These are phyloP conservation scores for Pyricularia pennisetigena DNA, from an alignment of 2,329 filamentous ascomycete species.

Conservation along the genomic window DNA sequence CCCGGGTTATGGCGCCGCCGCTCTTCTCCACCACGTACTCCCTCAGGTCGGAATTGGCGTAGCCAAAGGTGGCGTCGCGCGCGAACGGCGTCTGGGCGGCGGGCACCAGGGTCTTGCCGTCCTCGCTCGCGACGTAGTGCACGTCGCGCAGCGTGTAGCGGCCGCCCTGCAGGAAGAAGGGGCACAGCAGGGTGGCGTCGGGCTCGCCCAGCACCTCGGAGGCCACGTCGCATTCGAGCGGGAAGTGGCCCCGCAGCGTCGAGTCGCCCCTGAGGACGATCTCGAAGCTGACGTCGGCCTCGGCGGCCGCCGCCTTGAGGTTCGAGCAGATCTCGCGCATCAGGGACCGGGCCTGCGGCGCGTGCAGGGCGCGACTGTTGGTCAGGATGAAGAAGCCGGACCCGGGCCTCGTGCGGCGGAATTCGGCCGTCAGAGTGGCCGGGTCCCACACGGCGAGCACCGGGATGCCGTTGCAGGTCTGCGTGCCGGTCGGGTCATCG, in stretches of 20 bases:
- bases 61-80: conserved; percentile 47
- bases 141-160: conserved; percentile 46
- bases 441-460: conserved; percentile 45
- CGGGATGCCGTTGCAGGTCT: conserved; percentile 48
- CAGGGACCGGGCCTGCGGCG: conserved; percentile 32
- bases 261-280: conserved; percentile 48
- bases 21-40: conserved; percentile 47
- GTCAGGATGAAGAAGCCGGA: conserved; percentile 51
- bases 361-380: conserved; percentile 46
- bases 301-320: conserved; percentile 30
- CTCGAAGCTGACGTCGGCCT: conserved; percentile 32
- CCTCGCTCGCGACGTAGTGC: conserved; percentile 41
- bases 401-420: conserved; percentile 22
- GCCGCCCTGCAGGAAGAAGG: conserved; percentile 50
- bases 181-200: conserved; percentile 44
- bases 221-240: conserved; percentile 70
- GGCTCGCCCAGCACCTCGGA: conserved; percentile 36
- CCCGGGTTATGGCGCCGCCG: conserved; percentile 25
- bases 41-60: conserved; percentile 38
- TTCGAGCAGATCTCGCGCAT: conserved; percentile 41
- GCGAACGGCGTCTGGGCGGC: conserved; percentile 46
- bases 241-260: conserved; percentile 75
- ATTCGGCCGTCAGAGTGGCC: conserved; percentile 30
- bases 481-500: conserved; percentile 50
- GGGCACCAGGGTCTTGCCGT: conserved; percentile 36